These are phyloP conservation scores for Chiua virens DNA, from an alignment of 768 basidiomycete genomes.

Conservation along the genomic window DNA sequence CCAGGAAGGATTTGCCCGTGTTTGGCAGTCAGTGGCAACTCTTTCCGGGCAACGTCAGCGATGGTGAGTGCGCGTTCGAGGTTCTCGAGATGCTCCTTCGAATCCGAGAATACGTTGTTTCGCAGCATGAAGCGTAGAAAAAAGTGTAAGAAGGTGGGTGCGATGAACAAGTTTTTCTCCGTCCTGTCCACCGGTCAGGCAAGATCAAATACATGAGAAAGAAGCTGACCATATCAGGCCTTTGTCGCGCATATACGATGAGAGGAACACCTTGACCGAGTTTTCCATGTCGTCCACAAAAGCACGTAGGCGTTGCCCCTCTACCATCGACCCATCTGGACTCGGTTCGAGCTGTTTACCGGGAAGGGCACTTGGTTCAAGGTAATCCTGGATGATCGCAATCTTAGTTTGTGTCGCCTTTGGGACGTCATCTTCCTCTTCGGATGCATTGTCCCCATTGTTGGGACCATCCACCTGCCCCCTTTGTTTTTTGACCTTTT, in stretches of 20 bases:
- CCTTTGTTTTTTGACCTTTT: slow-evolving; percentile 22
- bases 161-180: slow-evolving; percentile 39
- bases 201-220: background rate
- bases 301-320: slow-evolving; percentile 33
- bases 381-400: slow-evolving; percentile 26
- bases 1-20: slow-evolving; percentile 41
- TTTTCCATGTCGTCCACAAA: slow-evolving; percentile 66
- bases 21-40: slow-evolving; percentile 43
- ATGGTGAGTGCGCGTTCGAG: slow-evolving; percentile 48
- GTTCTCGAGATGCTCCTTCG: slow-evolving; percentile 15
- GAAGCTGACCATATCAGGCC: slow-evolving; percentile 61
- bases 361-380: slow-evolving; percentile 29
- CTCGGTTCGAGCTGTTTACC: slow-evolving; percentile 30
- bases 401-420: slow-evolving; percentile 19
- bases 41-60: slow-evolving; percentile 35
- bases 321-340: slow-evolving; percentile 8
- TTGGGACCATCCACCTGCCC: slow-evolving; percentile 29
- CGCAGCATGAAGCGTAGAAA: slow-evolving; percentile 47
- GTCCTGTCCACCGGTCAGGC: slow-evolving; percentile 34
- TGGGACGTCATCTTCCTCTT: slow-evolving; percentile 26
- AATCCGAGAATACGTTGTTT: slow-evolving; percentile 40
- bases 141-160: slow-evolving; percentile 45
- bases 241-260: slow-evolving; percentile 61
- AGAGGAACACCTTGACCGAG: slow-evolving; percentile 64
- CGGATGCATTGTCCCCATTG: slow-evolving; percentile 32